These are phyloP conservation scores for Candolleomyces efflorescens DNA, from an alignment of 768 basidiomycete genomes.

Conservation along the genomic window DNA sequence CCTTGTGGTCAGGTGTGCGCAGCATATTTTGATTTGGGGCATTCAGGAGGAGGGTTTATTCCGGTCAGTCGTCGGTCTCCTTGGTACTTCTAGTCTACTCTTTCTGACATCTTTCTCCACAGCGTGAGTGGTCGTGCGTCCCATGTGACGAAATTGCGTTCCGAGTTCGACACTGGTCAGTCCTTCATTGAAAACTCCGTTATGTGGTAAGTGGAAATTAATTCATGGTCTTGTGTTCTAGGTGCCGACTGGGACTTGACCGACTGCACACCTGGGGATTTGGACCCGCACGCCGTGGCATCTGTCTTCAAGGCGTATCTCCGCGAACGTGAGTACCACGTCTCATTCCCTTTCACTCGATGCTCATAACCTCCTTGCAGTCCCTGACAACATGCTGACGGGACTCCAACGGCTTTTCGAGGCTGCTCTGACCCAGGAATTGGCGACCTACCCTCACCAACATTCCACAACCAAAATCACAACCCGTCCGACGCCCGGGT, in stretches of 20 bases:
- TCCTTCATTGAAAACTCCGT: constrained; percentile 7
- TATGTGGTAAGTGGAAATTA: constrained; percentile 6
- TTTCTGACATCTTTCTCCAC: constrained; percentile 11
- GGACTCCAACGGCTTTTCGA: constrained; percentile 74
- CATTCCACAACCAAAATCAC: background rate
- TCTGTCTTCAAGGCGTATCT: constrained; percentile 91
- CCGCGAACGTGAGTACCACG: constrained; percentile 71
- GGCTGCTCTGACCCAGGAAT: constrained; percentile 58
- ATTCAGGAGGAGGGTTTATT: constrained; percentile 85
- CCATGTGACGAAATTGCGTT: constrained; percentile 69
- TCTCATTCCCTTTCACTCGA: constrained; percentile 3
- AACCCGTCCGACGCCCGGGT: constrained; percentile 16
- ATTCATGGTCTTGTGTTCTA: constrained; percentile 15
- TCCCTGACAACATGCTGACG: constrained; percentile 86
- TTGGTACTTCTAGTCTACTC: constrained; percentile 11
- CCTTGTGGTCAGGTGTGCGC: constrained; percentile 74
- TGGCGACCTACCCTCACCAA: constrained; percentile 28
- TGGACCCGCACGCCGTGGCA: constrained; percentile 93
- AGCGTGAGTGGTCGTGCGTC: constrained; percentile 83
- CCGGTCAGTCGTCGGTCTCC: constrained; percentile 44
- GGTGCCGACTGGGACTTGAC: constrained; percentile 86
- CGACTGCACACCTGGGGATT: constrained; percentile 74
- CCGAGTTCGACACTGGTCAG: constrained; percentile 78
- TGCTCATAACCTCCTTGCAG: constrained; percentile 32
- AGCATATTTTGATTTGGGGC: constrained; percentile 81